A percentile compares a stretch with the other conserved stretches of the same genome.
Conservation (phyloP, 371 early-diverging fungal genomes). For the Actinomucor elegans region DNA sequence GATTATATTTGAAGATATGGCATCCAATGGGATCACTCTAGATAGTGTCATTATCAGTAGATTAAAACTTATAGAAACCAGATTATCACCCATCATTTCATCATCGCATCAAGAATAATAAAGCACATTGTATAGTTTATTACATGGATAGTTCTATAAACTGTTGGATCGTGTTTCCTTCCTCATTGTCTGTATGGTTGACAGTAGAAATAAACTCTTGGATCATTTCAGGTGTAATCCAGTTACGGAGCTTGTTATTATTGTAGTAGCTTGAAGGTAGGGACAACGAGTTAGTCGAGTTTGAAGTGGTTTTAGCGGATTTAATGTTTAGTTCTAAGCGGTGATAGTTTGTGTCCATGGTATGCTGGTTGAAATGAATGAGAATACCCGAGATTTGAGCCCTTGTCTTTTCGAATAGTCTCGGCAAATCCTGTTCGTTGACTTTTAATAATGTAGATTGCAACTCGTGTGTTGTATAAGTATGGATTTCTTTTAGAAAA, state of each 20-base stretch:
- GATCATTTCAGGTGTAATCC: slow-evolving; percentile 25
- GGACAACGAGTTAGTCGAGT: background rate
- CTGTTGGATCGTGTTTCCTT: slow-evolving; percentile 8
- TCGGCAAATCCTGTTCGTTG: slow-evolving; percentile 17
- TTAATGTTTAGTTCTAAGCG: slow-evolving; percentile 16
- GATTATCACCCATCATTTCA: background rate
- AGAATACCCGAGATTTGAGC: slow-evolving; percentile 29
- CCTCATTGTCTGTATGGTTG: slow-evolving; percentile 18
- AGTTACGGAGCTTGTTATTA: background rate
- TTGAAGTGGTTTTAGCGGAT: background rate
- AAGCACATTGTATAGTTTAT: background rate
- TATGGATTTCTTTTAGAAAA: slow-evolving; percentile 5
- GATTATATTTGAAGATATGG: slow-evolving; percentile 20
- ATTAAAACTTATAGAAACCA: slow-evolving; percentile 1
- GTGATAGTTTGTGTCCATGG: slow-evolving; percentile 10
- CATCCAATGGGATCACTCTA: background rate
- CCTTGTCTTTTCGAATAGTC: slow-evolving; percentile 26
- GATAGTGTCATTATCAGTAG: background rate
- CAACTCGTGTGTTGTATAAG: slow-evolving; percentile 3
- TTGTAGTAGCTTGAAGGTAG: background rate
- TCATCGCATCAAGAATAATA: no score
- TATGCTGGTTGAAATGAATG: slow-evolving; percentile 25
- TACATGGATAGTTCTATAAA: slow-evolving; percentile 18
- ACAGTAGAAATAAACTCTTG: slow-evolving; percentile 16
- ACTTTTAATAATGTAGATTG: slow-evolving; percentile 4